Percentiles rank a stretch among this genome's conserved stretches.
phyloP scores from a whole-genome alignment of 2,329 filamentous ascomycete species.

The Byssochlamys sp. region DNA sequence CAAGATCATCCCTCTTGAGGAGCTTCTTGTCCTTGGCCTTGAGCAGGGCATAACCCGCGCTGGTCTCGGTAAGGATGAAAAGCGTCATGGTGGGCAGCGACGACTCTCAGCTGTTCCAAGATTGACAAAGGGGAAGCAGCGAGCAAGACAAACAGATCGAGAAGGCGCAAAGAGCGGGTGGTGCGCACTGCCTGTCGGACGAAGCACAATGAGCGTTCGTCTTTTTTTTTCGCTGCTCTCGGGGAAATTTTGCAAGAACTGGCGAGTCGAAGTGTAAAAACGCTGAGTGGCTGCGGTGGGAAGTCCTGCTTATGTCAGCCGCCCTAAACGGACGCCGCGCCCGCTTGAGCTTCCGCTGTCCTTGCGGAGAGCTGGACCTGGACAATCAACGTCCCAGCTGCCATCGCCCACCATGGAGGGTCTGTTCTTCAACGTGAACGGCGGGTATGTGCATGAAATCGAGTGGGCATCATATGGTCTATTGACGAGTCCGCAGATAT shows the following conservation, averaged over 20 bases:
- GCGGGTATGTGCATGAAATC: slow-evolving; percentile 54
- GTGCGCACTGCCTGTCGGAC: slow-evolving; percentile 14
- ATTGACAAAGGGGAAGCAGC: slow-evolving; percentile 9
- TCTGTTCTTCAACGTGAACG: slow-evolving; percentile 87
- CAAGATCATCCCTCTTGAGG: slow-evolving; percentile 73
- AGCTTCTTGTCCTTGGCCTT: slow-evolving; percentile 99
- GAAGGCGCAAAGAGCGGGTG: slow-evolving; percentile 10
- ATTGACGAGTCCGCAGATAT: slow-evolving; percentile 53
- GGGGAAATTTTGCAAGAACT: slow-evolving; percentile 26
- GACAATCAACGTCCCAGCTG: not conserved
- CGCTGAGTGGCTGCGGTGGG: slow-evolving; percentile 19
- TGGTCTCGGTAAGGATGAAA: slow-evolving; percentile 88
- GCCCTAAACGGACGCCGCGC: not conserved
- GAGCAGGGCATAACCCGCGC: slow-evolving; percentile 93
- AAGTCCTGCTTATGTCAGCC: slow-evolving; percentile 23
- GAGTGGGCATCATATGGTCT: not conserved
- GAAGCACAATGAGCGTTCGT: slow-evolving; percentile 23
- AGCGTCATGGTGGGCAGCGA: slow-evolving; percentile 59
- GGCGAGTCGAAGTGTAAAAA: slow-evolving; percentile 28
- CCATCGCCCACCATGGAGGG: slow-evolving; percentile 61
- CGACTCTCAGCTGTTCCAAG: slow-evolving; percentile 17
- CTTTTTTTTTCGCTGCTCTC: slow-evolving; percentile 13
- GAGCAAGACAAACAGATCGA: slow-evolving; percentile 9
- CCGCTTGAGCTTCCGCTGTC: slow-evolving; percentile 1
- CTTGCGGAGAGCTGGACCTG: slow-evolving; percentile 10